These are phyloP conservation scores for Zizania palustris DNA, from an alignment of 202 grass and related monocot genomes.

Conservation along the genomic window DNA sequence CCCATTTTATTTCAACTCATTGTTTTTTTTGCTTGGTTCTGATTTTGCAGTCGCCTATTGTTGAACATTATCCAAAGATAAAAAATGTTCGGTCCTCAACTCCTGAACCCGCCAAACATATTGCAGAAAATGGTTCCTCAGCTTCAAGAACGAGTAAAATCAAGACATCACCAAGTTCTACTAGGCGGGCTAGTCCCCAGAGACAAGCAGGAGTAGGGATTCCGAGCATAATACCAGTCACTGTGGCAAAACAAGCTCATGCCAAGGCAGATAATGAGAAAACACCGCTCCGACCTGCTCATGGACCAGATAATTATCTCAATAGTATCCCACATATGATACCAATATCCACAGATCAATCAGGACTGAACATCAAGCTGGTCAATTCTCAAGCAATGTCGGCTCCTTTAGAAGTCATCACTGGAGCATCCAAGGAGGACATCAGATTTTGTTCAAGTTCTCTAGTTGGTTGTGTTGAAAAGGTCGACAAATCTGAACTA, in stretches of 20 bases:
- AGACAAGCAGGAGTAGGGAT: constrained; percentile 46
- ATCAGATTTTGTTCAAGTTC: constrained; percentile 42
- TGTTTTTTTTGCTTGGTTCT: constrained; percentile 21
- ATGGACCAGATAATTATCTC: constrained; percentile 36
- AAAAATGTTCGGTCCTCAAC: constrained; percentile 48
- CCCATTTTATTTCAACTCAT: constrained; percentile 29
- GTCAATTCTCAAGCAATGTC: constrained; percentile 39
- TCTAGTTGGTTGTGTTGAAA: constrained; percentile 46
- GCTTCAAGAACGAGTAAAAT: constrained; percentile 53
- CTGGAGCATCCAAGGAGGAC: constrained; percentile 46
- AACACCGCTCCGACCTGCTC: constrained; percentile 40
- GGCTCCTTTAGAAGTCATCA: constrained; percentile 39
- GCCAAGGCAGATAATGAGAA: constrained; percentile 50
- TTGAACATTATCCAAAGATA: constrained; percentile 60
- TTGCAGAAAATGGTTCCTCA: constrained; percentile 43
- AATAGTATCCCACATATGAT: constrained; percentile 24
- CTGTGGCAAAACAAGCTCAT: constrained; percentile 47
- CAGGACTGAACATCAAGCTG: constrained; percentile 35
- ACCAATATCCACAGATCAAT: constrained; percentile 32
- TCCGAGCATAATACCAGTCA: constrained; percentile 38
- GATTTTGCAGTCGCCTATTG: constrained; percentile 71
- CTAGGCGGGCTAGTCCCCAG: constrained; percentile 54
- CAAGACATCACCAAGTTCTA: constrained; percentile 39
- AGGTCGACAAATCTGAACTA: constrained; percentile 49
- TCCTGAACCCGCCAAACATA: constrained; percentile 64